Percentiles rank a stretch among this genome's conserved stretches.
Evolutionary conservation across 2,329 filamentous ascomycete genomes (phyloP).

Genomic region (Venturia carpophila): DNA sequence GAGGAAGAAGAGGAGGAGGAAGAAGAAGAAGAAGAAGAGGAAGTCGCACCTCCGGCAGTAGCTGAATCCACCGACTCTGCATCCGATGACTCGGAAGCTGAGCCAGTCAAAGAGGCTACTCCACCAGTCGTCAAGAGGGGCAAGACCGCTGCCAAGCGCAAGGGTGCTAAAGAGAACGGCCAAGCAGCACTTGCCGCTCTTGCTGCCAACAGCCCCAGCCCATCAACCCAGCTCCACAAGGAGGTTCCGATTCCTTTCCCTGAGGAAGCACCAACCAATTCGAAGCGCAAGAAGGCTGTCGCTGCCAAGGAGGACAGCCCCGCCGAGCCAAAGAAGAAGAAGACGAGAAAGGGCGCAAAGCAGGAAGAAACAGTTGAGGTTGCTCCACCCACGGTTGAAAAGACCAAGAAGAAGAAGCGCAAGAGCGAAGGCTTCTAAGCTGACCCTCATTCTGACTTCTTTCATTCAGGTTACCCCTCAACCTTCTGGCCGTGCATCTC

Average conservation of each 20-base stretch:
- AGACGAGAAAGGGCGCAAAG: constrained; percentile 11
- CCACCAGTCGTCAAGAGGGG: constrained; percentile 13
- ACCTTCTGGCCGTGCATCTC: constrained; percentile 6
- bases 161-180: constrained; percentile 10
- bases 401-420: constrained; percentile 17
- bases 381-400: constrained; percentile 8
- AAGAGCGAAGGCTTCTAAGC: constrained; percentile 27
- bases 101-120: constrained; percentile 14
- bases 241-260: constrained; percentile 13
- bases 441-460: constrained; percentile 23
- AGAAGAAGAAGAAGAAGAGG: constrained; percentile 26
- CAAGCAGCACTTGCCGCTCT: constrained; percentile 23
- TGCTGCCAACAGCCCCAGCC: constrained; percentile 21
- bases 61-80: constrained; percentile 20
- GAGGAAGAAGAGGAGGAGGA: constrained; percentile 35
- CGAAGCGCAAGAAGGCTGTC: constrained; percentile 15
- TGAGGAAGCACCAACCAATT: constrained; percentile 18
- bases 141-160: constrained; percentile 12
- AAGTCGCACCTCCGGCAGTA: constrained; percentile 20
- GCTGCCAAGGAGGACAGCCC: constrained; percentile 15
- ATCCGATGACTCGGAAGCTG: constrained; percentile 4
- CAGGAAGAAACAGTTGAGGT: constrained; percentile 6
- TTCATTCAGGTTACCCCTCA: constrained; percentile 7
- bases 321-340: constrained; percentile 17
- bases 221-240: constrained; percentile 15